Conservation (phyloP, 2,329 filamentous ascomycete species). For the Cladosporium colombiae region DNA sequence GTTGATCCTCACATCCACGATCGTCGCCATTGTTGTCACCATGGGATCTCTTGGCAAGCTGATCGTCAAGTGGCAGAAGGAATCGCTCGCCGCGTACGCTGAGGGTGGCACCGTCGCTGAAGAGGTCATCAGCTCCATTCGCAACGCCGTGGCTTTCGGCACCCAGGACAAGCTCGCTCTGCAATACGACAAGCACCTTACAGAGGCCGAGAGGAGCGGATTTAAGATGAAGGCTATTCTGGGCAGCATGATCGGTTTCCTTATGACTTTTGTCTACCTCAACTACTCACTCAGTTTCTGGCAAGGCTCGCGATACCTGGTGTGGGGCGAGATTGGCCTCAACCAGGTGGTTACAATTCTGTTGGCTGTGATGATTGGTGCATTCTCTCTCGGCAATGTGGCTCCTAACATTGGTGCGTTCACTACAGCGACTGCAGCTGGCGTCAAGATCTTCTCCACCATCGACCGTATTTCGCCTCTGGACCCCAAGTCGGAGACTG, state of each 20-base stretch:
- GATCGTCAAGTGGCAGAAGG: slow-evolving; percentile 79
- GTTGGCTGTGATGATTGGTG: slow-evolving; percentile 88
- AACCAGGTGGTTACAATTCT: slow-evolving; percentile 79
- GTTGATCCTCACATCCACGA: slow-evolving; percentile 78
- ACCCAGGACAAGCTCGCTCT: slow-evolving; percentile 88
- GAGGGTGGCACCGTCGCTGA: slow-evolving; percentile 85
- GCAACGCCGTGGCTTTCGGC: slow-evolving; percentile 89
- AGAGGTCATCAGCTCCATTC: slow-evolving; percentile 90
- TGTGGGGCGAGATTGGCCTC: slow-evolving; percentile 65
- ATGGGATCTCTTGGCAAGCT: slow-evolving; percentile 74
- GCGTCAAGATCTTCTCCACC: slow-evolving; percentile 87
- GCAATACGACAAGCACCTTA: slow-evolving; percentile 78
- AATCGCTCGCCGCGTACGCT: slow-evolving; percentile 76
- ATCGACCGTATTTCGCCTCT: slow-evolving; percentile 87
- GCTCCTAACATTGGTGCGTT: slow-evolving; percentile 86
- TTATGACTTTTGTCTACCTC: slow-evolving; percentile 82
- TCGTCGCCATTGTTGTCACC: slow-evolving; percentile 74
- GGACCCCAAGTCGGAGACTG: slow-evolving; percentile 70
- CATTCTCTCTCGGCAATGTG: slow-evolving; percentile 86
- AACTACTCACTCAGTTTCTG: slow-evolving; percentile 89
- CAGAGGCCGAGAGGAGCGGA: slow-evolving; percentile 72
- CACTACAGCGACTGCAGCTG: slow-evolving; percentile 77
- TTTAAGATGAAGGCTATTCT: slow-evolving; percentile 72
- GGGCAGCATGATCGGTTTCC: slow-evolving; percentile 75
- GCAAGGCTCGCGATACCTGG: slow-evolving; percentile 76